These are phyloP conservation scores for Neurospora tetraspora DNA, from an alignment of 495 filamentous ascomycete species.

Conservation along the genomic window DNA sequence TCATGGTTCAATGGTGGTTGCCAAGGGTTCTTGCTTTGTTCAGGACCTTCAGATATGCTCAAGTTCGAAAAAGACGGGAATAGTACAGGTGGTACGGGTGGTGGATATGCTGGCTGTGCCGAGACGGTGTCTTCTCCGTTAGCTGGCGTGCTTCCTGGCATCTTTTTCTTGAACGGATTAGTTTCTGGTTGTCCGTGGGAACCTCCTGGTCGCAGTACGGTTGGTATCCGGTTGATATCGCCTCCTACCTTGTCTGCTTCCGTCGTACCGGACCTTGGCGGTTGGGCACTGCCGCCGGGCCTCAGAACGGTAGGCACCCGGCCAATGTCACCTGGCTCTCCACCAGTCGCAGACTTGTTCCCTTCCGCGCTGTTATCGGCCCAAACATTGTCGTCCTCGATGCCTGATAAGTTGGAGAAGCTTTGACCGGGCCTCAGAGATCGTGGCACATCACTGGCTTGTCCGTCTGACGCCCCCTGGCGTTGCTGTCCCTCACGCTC, in stretches of 20 bases:
- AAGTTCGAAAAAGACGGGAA: slow-evolving; percentile 27
- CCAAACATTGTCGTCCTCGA: slow-evolving; percentile 18
- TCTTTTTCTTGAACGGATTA: slow-evolving; percentile 45
- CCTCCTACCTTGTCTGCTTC: slow-evolving; percentile 5
- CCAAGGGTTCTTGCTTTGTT: slow-evolving; percentile 44
- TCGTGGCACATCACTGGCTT: slow-evolving; percentile 11
- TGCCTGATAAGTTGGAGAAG: slow-evolving; percentile 7
- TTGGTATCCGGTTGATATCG: slow-evolving; percentile 17
- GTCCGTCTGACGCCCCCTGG: background rate
- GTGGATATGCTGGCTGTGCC: slow-evolving; percentile 5
- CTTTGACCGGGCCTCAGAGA: slow-evolving; percentile 19
- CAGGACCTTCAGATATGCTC: slow-evolving; percentile 9
- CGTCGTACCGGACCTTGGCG: background rate
- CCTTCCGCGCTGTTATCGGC: slow-evolving; percentile 2
- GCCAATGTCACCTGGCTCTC: slow-evolving; percentile 3
- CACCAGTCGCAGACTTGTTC: background rate
- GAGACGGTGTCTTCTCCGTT: background rate
- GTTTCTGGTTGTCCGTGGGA: slow-evolving; percentile 28
- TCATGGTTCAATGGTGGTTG: slow-evolving; percentile 27
- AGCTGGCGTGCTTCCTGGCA: slow-evolving; percentile 9
- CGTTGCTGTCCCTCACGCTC: slow-evolving; percentile 4
- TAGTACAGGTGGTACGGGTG: slow-evolving; percentile 13
- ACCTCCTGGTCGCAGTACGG: slow-evolving; percentile 24
- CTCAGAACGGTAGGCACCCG: slow-evolving; percentile 13
- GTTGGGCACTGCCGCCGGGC: slow-evolving; percentile 10